Conservation (phyloP, 2,329 filamentous ascomycete genomes). For the Metarhizium brunneum region DNA sequence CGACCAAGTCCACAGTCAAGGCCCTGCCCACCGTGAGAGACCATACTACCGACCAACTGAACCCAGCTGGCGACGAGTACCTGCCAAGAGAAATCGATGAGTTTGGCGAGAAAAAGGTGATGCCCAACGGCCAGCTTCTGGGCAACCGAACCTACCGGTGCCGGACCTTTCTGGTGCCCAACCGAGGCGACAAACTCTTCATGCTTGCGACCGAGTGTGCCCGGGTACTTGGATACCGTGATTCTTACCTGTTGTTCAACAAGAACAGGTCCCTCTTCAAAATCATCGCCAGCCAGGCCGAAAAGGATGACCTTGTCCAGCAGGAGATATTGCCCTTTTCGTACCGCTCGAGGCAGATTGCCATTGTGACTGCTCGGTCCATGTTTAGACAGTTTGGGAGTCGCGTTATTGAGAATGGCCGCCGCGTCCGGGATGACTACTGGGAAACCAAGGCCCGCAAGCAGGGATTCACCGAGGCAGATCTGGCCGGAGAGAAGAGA, state of each 20-base stretch:
- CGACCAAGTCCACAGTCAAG: conserved; percentile 78
- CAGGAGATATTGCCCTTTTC: conserved; percentile 96
- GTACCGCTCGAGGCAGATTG: conserved; percentile 96
- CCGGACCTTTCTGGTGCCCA: conserved; percentile 85
- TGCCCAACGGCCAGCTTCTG: conserved; percentile 68
- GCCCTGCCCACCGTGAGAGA: conserved; percentile 92
- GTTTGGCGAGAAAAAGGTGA: conserved; percentile 88
- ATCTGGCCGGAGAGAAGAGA: conserved; percentile 90
- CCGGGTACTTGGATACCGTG: conserved; percentile 83
- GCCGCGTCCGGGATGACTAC: conserved; percentile 92
- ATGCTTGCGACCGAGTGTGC: conserved; percentile 98
- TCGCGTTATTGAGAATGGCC: conserved; percentile 79
- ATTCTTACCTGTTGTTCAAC: conserved; percentile 98
- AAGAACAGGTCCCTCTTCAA: conserved; percentile 96
- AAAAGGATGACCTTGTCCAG: conserved; percentile 92
- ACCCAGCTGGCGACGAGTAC: conserved; percentile 85
- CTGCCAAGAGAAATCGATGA: conserved; percentile 89
- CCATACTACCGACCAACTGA: conserved; percentile 93
- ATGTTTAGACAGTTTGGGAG: conserved; percentile 99
- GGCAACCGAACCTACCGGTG: conserved; percentile 85
- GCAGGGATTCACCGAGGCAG: conserved; percentile 96
- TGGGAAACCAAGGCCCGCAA: conserved; percentile 97
- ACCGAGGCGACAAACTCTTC: conserved; percentile 87
- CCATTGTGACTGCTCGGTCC: conserved; percentile 91
- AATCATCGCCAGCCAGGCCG: conserved; percentile 90